These are phyloP conservation scores for Trypanosomatidae sp. DNA, from an alignment of 208 protist genomes.

Conservation along the genomic window DNA sequence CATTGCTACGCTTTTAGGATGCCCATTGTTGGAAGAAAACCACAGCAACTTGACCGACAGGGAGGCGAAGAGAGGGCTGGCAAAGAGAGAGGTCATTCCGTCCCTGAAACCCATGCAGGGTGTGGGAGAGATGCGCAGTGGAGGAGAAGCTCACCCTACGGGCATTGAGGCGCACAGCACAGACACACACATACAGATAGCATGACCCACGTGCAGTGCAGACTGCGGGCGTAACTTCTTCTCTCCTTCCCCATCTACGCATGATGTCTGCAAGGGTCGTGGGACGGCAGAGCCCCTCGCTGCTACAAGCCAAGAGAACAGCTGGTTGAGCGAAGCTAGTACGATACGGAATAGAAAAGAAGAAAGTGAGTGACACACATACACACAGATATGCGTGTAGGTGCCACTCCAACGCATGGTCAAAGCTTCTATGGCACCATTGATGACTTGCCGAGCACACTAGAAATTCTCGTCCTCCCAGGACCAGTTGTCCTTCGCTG, in stretches of 20 bases:
- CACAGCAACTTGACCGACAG: too few relatives aligned
- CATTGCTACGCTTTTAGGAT: too few relatives aligned
- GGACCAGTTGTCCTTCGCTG: constrained; percentile 43
- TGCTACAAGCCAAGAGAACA: background rate
- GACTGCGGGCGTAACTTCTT: background rate
- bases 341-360: background rate
- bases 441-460: background rate
- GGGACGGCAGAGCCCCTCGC: background rate
- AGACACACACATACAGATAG: background rate
- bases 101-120: too few relatives aligned
- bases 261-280: background rate
- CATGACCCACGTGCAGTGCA: background rate
- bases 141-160: background rate
- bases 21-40: too few relatives aligned
- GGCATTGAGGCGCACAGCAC: background rate
- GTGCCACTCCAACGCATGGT: background rate
- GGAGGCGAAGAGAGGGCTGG: too few relatives aligned
- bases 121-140: background rate
- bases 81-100: too few relatives aligned
- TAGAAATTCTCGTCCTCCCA: constrained; percentile 36
- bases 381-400: background rate
- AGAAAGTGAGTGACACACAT: background rate
- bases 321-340: background rate
- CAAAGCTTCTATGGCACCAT: background rate
- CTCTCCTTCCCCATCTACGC: background rate